Conservation (phyloP, 179 eudicot species). For the Monotropa hypopitys region DNA sequence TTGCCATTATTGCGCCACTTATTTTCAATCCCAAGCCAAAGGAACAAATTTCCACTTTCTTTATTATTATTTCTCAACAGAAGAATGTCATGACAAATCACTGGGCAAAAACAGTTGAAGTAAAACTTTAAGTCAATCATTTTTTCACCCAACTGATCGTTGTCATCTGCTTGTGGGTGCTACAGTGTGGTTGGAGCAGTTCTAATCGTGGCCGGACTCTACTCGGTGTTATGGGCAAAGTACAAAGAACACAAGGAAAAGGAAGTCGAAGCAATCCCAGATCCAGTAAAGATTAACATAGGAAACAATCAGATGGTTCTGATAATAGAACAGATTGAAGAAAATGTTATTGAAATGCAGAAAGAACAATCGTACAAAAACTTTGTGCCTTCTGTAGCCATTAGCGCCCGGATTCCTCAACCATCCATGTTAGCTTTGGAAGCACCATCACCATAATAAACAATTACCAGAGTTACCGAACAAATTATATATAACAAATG, state of each 20-base stretch:
- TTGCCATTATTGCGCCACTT: not conserved
- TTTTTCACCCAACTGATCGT: not conserved
- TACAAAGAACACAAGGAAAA: conserved; percentile 70
- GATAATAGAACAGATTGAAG: conserved; percentile 29
- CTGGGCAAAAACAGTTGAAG: not conserved
- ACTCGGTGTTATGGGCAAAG: conserved; percentile 89
- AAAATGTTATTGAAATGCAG: conserved; percentile 23
- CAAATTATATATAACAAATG: not conserved
- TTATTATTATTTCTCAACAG: not conserved
- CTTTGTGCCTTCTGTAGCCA: conserved; percentile 20
- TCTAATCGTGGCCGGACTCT: conserved; percentile 71
- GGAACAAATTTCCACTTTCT: not conserved
- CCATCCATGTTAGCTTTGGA: conserved; percentile 52
- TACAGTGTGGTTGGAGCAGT: conserved; percentile 59
- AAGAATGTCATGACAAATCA: not conserved
- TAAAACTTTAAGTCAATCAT: no score
- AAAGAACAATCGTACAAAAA: conserved; percentile 13
- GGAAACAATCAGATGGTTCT: conserved; percentile 15
- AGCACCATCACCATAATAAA: conserved; percentile 25
- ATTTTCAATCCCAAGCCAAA: not conserved
- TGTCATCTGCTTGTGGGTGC: not conserved
- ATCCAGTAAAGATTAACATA: conserved; percentile 32
- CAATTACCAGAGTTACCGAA: not conserved
- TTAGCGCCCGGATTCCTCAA: conserved; percentile 31
- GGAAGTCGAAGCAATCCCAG: conserved; percentile 37